Evolutionary conservation across 345 rosid genomes (phyloP).

Genomic region (Boechera divaricarpa): DNA sequence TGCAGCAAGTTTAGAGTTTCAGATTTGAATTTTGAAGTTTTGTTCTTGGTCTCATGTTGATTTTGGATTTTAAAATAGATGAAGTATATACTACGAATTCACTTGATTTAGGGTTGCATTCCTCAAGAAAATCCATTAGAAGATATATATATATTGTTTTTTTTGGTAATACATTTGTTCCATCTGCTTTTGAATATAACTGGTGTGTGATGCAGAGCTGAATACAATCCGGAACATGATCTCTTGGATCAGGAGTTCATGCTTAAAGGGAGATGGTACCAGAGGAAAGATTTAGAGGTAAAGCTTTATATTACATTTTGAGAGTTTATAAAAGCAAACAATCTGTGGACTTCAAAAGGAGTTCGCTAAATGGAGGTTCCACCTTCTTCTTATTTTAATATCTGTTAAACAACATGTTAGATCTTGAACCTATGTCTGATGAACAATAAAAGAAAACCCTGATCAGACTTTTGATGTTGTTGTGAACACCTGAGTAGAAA

Average conservation of each 20-base stretch:
- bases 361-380: not conserved
- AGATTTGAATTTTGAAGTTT: constrained; percentile 12
- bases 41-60: constrained; percentile 8
- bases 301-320: constrained; percentile 33
- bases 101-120: constrained; percentile 24
- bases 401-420: not conserved
- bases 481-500: not conserved
- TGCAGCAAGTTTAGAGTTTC: constrained; percentile 1
- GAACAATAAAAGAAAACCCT: no score
- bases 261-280: constrained; percentile 89
- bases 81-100: not conserved
- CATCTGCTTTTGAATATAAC: constrained; percentile 1
- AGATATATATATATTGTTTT: not conserved
- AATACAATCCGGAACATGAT: constrained; percentile 72
- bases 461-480: not conserved
- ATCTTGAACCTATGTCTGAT: not conserved
- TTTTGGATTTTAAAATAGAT: constrained; percentile 1
- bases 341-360: not conserved
- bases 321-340: not conserved
- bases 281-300: constrained; percentile 93
- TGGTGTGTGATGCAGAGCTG: constrained; percentile 68
- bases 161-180: constrained; percentile 11
- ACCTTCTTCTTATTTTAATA: not conserved
- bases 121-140: not conserved
- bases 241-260: constrained; percentile 83